Base-by-base conservation (phyloP, 1,284 basidiomycete genomes). In the Cutaneotrichosporon sp. region DNA sequence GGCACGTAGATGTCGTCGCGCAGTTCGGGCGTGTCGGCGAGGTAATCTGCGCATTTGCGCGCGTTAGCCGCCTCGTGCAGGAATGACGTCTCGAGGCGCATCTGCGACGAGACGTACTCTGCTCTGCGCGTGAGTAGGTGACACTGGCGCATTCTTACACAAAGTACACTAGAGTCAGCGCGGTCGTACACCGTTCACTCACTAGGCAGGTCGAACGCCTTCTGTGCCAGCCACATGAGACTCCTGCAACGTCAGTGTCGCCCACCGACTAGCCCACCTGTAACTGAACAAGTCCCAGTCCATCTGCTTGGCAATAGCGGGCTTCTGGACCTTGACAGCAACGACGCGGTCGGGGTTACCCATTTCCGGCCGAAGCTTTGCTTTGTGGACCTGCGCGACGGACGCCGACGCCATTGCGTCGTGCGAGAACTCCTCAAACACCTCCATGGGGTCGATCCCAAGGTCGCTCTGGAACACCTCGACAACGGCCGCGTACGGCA, bases 311-410 rank as follows among this genome's bases (percentile, higher is more conserved):
- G 78, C 80, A 15, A 94, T 88, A 26, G 84, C 86, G 0, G 88
- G 90, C 64, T 91, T 92, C 75, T 93, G 88, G n/a, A 91, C 78
- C 75, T 93, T 93, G 59, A 94, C 90, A 0, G 90, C 90, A 1
- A 93, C 90, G 79, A 71, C 61, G 10, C 34, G 46, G 46, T 60
- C 59, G 8, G 59, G 52, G 21, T 57, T 49, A 0, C 61, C 62
- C 23, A 58, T 55, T 21, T 62, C 54, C 20, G 63, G 65, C 76
- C 64, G 66, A 30, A 90, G 71, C 42, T 80, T 82, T 2, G 90
- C 90, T 36, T 80, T 80, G 67, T 93, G 90, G 0, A 93, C 90
- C 68, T 93, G 90, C 0, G 90, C 90, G 45, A 94, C 85, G 59
- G 86, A 90, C 1, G 90, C 90, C 56, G 86, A 88, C 0, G 90